Conservation (phyloP, 352 stramenopile species). For the Pythium phragmiticola region DNA sequence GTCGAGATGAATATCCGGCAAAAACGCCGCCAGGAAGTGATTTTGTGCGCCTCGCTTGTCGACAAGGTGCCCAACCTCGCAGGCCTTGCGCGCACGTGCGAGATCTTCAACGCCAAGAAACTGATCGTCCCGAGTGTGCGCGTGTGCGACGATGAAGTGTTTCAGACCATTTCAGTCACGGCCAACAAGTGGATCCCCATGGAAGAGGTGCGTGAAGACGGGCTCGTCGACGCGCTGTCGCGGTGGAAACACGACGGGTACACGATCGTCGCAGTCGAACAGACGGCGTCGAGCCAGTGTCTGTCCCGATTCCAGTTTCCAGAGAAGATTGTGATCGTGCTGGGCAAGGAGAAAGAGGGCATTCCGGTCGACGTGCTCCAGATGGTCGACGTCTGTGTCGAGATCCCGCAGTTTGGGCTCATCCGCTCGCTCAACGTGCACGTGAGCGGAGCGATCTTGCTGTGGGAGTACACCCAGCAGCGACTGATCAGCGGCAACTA, state of each 20-base stretch:
- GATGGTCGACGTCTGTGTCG: conserved; percentile 94
- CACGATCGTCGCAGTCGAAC: conserved; percentile 93
- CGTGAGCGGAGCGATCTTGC: conserved; percentile 92
- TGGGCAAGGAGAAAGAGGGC: conserved; percentile 97
- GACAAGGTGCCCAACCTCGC: conserved; percentile 96
- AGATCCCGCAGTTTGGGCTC: conserved; percentile 97
- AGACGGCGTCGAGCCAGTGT: conserved; percentile 91
- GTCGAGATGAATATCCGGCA: conserved; percentile 47
- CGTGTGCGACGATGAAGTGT: conserved; percentile 86
- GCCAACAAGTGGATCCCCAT: conserved; percentile 95
- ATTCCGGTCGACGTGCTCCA: conserved; percentile 95
- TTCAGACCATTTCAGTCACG: conserved; percentile 91
- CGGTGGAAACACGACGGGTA: conserved; percentile 87
- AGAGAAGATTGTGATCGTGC: conserved; percentile 90
- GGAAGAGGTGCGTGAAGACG: conserved; percentile 75
- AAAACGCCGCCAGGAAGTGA: conserved; percentile 55
- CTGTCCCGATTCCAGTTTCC: conserved; percentile 86
- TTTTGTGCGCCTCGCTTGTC: conserved; percentile 87
- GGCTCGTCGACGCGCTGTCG: conserved; percentile 37
- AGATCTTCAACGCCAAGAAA: conserved; percentile 93
- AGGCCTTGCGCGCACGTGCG: conserved; percentile 91
- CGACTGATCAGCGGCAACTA: conserved; percentile 23
- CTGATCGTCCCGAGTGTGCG: conserved; percentile 89
- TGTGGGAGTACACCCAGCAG: conserved; percentile 97
- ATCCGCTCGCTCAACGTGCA: conserved; percentile 98